Evolutionary conservation across 306 rosid genomes (phyloP), one percentile per base, ranked within the genome.

Genomic region (Coriaria nepalensis): DNA sequence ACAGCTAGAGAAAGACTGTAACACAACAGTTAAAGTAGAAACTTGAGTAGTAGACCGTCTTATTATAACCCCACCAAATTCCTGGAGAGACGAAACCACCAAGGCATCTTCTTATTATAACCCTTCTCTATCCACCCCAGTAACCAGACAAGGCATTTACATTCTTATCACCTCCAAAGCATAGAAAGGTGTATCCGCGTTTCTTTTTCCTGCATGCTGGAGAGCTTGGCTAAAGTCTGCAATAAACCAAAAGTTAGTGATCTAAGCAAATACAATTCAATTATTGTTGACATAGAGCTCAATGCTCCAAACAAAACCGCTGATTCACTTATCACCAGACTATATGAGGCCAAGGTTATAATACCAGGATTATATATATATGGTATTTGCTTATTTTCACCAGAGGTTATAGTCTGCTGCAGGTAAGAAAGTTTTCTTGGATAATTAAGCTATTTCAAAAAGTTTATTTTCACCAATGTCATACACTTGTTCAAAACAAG

Each of bases 111-210:
- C 69, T 59, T 69, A 62, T 59, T 62, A 72, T 20, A 62, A 73
- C 66, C 66, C 66, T 78, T 73, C 81, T 78, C 81, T 78, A 81
- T 74, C 79, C 81, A 70, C 53, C 77, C 66, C 78, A 35, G 68
- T 59, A 69, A 81, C 80, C 80, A 67, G 77, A 86, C 74, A 76
- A 78, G 68, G 85, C 78, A 56, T 67, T 68, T 69, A 72, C 77
- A 66, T 33, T 67, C 66, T 66, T 67, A 61, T 34, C 50, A 77
- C 60, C 62, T 57, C 70, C 37, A 66, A 68, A 77, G 65, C 42
- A 64, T 47, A 47, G 40, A 60, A 38, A 64, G 68, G 64, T 49
- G 73, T 62, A 63, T 68, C 76, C 70, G 68, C 61, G 47, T 66
- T 66, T 75, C 64, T 65, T 64, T 66, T 81, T 47, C 43, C 74